Percentiles rank a stretch among this genome's conserved stretches.
Evolutionary conservation across 164 flowering plant genomes (phyloP).

Genomic region (Umbilicus rupestris): DNA sequence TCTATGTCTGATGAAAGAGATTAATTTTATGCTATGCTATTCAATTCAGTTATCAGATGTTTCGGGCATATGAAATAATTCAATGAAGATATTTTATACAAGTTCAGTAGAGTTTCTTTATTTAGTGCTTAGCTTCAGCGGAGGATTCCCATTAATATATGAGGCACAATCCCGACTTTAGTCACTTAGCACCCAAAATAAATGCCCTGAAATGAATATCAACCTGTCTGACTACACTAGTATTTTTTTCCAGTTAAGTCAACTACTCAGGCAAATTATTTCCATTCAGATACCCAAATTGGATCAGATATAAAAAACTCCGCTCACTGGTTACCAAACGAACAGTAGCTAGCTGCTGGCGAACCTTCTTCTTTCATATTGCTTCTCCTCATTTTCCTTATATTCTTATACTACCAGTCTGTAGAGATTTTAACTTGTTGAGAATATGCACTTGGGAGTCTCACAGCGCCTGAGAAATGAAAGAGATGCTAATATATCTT

Average conservation of each 20-base stretch:
- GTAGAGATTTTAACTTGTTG: background rate
- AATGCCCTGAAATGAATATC: background rate
- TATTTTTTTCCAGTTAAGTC: background rate
- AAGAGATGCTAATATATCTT: no score
- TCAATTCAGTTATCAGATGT: no score
- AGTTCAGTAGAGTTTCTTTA: no score
- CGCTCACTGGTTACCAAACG: background rate
- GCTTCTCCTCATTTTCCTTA: background rate
- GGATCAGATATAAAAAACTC: background rate
- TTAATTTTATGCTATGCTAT: no score
- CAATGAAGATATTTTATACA: background rate
- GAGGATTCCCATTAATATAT: no score
- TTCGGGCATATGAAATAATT: no score
- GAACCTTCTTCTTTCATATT: background rate
- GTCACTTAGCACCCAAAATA: background rate
- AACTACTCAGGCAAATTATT: background rate
- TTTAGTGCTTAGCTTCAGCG: no score
- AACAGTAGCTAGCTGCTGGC: background rate
- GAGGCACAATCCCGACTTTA: no score
- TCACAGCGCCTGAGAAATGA: background rate
- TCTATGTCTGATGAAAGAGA: no score
- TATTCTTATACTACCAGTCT: background rate
- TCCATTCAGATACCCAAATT: background rate
- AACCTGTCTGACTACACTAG: background rate
- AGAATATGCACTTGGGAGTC: no score